These are phyloP conservation scores for Corylus heterophylla DNA, from an alignment of 306 rosid species.

Conservation along the genomic window DNA sequence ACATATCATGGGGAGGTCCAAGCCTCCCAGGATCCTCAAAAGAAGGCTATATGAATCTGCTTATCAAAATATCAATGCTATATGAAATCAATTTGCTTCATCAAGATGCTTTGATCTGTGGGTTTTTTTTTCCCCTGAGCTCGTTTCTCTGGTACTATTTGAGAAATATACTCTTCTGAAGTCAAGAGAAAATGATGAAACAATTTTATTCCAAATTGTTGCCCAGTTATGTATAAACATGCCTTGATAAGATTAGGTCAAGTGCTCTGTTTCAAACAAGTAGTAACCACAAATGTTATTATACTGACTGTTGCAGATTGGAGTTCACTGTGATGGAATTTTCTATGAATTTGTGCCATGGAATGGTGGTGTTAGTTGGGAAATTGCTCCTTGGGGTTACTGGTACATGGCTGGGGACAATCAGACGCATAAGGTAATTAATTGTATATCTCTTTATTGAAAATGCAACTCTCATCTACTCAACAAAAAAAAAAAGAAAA, in stretches of 20 bases:
- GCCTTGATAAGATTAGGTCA: not conserved
- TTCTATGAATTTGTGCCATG: conserved; percentile 95
- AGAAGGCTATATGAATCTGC: not conserved
- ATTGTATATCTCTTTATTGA: conserved; percentile 13
- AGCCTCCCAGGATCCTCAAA: not conserved
- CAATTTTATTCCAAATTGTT: not conserved
- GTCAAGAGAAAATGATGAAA: not conserved
- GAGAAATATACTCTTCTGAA: not conserved
- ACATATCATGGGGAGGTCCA: not conserved
- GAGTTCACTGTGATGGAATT: conserved; percentile 72
- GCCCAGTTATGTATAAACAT: not conserved
- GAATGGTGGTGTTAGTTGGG: conserved; percentile 82
- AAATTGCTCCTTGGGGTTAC: conserved; percentile 80
- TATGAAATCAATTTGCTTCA: not conserved
- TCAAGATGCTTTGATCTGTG: not conserved
- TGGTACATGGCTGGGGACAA: conserved; percentile 81
- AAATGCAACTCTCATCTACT: not conserved
- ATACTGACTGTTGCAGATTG: conserved; percentile 63
- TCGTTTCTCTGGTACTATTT: not conserved
- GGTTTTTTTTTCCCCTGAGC: too few relatives aligned
- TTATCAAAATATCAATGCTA: not conserved
- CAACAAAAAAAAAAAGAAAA: too few relatives aligned
- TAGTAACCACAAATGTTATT: conserved; percentile 18
- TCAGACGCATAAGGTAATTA: conserved; percentile 58
- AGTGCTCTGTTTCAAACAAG: not conserved